Evolutionary conservation across 2,329 filamentous ascomycete genomes (phyloP).

Genomic region (Paecilomyces variotii): DNA sequence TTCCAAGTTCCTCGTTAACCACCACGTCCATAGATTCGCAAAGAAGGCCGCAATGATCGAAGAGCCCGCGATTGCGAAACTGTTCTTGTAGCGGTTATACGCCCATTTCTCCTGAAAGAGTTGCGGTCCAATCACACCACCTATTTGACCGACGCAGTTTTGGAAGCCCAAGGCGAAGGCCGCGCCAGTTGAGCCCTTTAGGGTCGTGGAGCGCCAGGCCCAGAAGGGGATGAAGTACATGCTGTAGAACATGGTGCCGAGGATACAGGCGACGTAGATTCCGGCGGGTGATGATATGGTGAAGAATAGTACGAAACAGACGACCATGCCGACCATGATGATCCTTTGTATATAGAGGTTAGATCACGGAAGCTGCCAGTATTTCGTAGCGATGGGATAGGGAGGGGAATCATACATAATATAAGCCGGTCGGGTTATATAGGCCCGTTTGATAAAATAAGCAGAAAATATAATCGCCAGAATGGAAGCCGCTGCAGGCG

Average conservation of each 20-base stretch:
- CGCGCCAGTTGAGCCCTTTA: constrained; percentile 36
- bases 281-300: constrained; percentile 30
- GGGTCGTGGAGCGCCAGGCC: constrained; percentile 37
- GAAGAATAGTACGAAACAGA: constrained; percentile 39
- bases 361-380: too few relatives aligned
- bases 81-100: constrained; percentile 31
- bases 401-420: constrained; percentile 20
- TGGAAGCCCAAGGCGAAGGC: constrained; percentile 40
- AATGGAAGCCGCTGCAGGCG: constrained; percentile 36
- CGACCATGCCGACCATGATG: constrained; percentile 29
- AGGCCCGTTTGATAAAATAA: constrained; percentile 33
- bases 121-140: constrained; percentile 40
- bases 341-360: constrained; percentile 14
- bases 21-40: constrained; percentile 36
- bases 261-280: constrained; percentile 38
- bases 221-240: constrained; percentile 41
- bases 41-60: constrained; percentile 28
- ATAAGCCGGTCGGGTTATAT: constrained; percentile 32
- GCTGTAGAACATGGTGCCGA: constrained; percentile 39
- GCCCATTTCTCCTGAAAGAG: constrained; percentile 37
- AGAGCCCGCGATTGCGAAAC: constrained; percentile 30
- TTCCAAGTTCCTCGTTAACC: constrained; percentile 34
- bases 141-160: constrained; percentile 37
- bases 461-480: constrained; percentile 32
- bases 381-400: not conserved